phyloP scores from a whole-genome alignment of 2,329 filamentous ascomycete species.

The Apiospora marii region DNA sequence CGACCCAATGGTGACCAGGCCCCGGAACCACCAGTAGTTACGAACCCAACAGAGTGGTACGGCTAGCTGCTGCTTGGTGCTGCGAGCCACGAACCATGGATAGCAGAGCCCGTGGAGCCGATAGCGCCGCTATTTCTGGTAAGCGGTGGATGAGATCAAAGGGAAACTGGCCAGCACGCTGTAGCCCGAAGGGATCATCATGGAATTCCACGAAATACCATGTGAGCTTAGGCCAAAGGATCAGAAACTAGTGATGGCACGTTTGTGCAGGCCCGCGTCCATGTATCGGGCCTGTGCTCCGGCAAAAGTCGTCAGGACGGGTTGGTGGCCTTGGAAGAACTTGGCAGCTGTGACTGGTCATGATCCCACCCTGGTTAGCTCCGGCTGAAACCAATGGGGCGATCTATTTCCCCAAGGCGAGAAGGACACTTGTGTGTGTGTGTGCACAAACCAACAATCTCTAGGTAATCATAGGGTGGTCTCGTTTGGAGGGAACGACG shows the following conservation, averaged over 20 bases:
- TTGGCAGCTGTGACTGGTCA: not conserved
- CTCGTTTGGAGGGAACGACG: not conserved
- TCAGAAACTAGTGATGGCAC: not conserved
- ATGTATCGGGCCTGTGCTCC: constrained; percentile 14
- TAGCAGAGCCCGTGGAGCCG: constrained; percentile 19
- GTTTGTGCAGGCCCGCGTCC: not conserved
- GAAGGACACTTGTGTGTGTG: not conserved
- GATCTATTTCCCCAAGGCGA: constrained; percentile 3
- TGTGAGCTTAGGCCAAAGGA: not conserved
- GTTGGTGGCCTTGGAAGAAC: not conserved
- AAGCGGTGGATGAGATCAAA: not conserved
- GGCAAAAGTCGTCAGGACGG: constrained; percentile 6
- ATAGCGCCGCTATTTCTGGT: not conserved
- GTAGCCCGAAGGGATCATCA: not conserved
- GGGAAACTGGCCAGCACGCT: not conserved
- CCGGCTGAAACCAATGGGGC: constrained; percentile 7
- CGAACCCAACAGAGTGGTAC: constrained; percentile 13
- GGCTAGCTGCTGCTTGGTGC: not conserved
- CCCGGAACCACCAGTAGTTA: not conserved
- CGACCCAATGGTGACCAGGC: constrained; percentile 1
- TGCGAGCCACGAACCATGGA: not conserved
- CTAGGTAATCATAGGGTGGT: not conserved
- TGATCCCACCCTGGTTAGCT: not conserved
- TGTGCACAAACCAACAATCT: not conserved
- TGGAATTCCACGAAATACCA: not conserved